These are phyloP conservation scores for Phialemoniopsis sp. DNA, from an alignment of 2,329 filamentous ascomycete species.

Conservation along the genomic window DNA sequence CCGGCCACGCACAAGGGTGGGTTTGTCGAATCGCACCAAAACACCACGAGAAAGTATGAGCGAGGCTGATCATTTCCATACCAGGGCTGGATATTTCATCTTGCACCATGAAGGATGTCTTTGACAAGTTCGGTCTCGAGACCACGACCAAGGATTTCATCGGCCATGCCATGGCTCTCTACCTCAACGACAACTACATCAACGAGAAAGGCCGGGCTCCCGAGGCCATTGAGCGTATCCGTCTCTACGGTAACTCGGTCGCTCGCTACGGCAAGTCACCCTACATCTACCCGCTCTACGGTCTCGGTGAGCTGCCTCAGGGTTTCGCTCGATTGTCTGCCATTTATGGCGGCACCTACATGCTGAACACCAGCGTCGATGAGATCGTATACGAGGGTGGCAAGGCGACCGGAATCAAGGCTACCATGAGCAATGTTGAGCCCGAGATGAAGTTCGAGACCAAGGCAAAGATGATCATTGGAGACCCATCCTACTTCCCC, in stretches of 20 bases:
- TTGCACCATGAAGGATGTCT: constrained; percentile 96
- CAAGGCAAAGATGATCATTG: constrained; percentile 92
- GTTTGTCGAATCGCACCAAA: constrained; percentile 14
- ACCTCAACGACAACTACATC: constrained; percentile 86
- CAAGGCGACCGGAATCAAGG: constrained; percentile 94
- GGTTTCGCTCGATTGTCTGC: constrained; percentile 95
- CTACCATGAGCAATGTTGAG: constrained; percentile 87
- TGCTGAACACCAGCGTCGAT: constrained; percentile 94
- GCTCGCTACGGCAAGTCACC: constrained; percentile 97
- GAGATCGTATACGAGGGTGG: constrained; percentile 80
- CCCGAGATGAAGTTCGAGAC: constrained; percentile 90
- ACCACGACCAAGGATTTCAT: constrained; percentile 88
- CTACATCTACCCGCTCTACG: constrained; percentile 99
- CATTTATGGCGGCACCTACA: constrained; percentile 98
- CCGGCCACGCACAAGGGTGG: constrained; percentile 84
- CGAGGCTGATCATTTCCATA: no score
- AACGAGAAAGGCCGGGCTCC: constrained; percentile 67
- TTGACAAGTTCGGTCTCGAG: constrained; percentile 96
- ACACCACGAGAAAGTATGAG: no score
- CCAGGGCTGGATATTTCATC: constrained; percentile 73
- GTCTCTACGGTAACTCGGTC: constrained; percentile 96
- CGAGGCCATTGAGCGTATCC: constrained; percentile 87
- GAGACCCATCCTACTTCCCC: constrained; percentile 95
- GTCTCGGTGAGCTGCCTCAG: constrained; percentile 93
- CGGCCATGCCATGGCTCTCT: constrained; percentile 97